Percentiles rank a stretch among this genome's conserved stretches.
Conservation (phyloP, 768 basidiomycete genomes). For the Suillus clintonianus region DNA sequence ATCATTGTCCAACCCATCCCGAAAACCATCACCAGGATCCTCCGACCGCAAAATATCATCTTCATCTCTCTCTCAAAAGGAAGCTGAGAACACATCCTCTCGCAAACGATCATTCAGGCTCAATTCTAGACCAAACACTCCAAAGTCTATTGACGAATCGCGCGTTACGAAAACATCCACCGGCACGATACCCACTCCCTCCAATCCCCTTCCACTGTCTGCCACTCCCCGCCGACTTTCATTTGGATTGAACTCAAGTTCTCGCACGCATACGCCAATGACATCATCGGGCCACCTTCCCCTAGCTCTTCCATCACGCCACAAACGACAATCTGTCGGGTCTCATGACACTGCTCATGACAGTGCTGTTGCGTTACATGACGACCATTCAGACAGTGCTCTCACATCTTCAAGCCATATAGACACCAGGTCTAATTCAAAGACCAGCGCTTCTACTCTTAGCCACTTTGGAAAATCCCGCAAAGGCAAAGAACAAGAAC, state of each 20-base stretch:
- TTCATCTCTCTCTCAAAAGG: slow-evolving; percentile 23
- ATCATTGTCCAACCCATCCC: slow-evolving; percentile 20
- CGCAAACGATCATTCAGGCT: slow-evolving; percentile 35
- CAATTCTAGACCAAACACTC: slow-evolving; percentile 29
- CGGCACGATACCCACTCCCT: slow-evolving; percentile 28
- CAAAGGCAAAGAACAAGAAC: slow-evolving; percentile 28
- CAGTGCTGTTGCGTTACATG: slow-evolving; percentile 34
- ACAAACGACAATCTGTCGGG: slow-evolving; percentile 29
- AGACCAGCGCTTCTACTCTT: slow-evolving; percentile 13
- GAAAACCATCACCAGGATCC: slow-evolving; percentile 15
- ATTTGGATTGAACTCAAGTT: slow-evolving; percentile 27
- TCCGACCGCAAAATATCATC: slow-evolving; percentile 25
- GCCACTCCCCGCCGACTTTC: slow-evolving; percentile 36
- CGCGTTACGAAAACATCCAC: slow-evolving; percentile 18
- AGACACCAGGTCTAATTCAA: slow-evolving; percentile 5
- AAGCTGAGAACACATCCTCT: slow-evolving; percentile 11
- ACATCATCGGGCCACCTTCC: slow-evolving; percentile 30
- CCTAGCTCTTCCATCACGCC: slow-evolving; percentile 19
- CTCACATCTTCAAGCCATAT: not conserved
- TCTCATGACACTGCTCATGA: slow-evolving; percentile 34
- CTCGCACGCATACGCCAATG: slow-evolving; percentile 31
- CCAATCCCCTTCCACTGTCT: slow-evolving; percentile 31
- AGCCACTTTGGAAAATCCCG: slow-evolving; percentile 10
- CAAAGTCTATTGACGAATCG: slow-evolving; percentile 27
- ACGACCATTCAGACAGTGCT: slow-evolving; percentile 16